Evolutionary conservation across 805 yeast genomes (phyloP).

Genomic region (Schwanniomyces yamadae): DNA sequence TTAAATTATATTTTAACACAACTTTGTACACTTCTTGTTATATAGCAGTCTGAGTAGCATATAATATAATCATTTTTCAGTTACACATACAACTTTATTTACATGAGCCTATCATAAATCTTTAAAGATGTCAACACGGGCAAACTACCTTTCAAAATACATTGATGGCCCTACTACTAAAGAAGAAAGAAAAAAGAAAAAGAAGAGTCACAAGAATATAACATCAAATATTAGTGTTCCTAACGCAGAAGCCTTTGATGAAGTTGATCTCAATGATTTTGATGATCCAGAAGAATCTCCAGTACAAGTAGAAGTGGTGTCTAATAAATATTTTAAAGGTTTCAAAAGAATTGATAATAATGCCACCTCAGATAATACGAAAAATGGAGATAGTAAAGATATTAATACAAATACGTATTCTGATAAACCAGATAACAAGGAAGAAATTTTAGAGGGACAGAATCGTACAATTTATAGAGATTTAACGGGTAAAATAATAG

Average conservation of each 20-base stretch:
- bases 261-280: constrained; percentile 6
- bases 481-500: constrained; percentile 53
- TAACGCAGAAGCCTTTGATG: constrained; percentile 2
- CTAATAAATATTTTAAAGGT: constrained; percentile 22
- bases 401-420: not conserved
- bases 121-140: constrained; percentile 18
- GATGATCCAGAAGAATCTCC: constrained; percentile 22
- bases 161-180: constrained; percentile 12
- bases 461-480: constrained; percentile 57
- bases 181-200: constrained; percentile 15
- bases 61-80: too few species aligned
- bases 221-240: constrained; percentile 5
- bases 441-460: constrained; percentile 1
- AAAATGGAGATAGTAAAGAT: not conserved
- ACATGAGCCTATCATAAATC: too few species aligned
- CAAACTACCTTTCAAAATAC: constrained; percentile 34
- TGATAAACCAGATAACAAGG: constrained; percentile 5
- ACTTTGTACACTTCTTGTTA: too few species aligned
- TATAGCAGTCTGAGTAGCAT: too few species aligned
- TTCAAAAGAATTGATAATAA: constrained; percentile 39
- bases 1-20: too few species aligned
- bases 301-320: constrained; percentile 17
- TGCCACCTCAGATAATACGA: constrained; percentile 1
- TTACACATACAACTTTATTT: too few species aligned
- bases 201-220: constrained; percentile 5